phyloP scores from a whole-genome alignment of 2,329 filamentous ascomycete species.

The Claviceps africana region DNA sequence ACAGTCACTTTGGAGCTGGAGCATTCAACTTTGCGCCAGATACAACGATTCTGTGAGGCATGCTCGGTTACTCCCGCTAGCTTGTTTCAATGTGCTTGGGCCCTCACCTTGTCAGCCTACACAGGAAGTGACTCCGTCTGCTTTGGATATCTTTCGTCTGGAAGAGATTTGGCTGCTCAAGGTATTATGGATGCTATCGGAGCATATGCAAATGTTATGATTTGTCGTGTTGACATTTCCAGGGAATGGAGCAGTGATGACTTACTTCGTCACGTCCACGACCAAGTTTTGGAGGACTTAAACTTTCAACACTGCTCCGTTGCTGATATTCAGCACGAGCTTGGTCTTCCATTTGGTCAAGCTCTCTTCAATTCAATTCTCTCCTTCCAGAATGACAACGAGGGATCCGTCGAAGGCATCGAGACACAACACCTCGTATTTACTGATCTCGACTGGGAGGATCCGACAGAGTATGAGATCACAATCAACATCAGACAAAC shows the following conservation, averaged over 20 bases:
- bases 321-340: slow-evolving; percentile 27
- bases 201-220: slow-evolving; percentile 7
- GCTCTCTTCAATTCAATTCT: slow-evolving; percentile 20
- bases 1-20: background rate
- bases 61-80: slow-evolving; percentile 4
- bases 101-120: slow-evolving; percentile 7
- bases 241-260: background rate
- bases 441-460: slow-evolving; percentile 7
- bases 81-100: slow-evolving; percentile 6
- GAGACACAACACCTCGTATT: background rate
- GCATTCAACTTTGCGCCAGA: background rate
- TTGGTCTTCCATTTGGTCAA: slow-evolving; percentile 9
- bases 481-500: slow-evolving; percentile 10
- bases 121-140: slow-evolving; percentile 5
- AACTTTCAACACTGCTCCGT: slow-evolving; percentile 35
- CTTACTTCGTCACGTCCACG: slow-evolving; percentile 18
- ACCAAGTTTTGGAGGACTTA: slow-evolving; percentile 30
- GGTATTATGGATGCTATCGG: slow-evolving; percentile 4
- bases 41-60: slow-evolving; percentile 1
- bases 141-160: slow-evolving; percentile 7
- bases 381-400: slow-evolving; percentile 14
- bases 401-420: background rate
- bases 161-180: slow-evolving; percentile 4
- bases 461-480: slow-evolving; percentile 14
- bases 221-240: slow-evolving; percentile 13